Evolutionary conservation across 2,329 filamentous ascomycete species (phyloP).

Genomic region (Venturia nashicola): DNA sequence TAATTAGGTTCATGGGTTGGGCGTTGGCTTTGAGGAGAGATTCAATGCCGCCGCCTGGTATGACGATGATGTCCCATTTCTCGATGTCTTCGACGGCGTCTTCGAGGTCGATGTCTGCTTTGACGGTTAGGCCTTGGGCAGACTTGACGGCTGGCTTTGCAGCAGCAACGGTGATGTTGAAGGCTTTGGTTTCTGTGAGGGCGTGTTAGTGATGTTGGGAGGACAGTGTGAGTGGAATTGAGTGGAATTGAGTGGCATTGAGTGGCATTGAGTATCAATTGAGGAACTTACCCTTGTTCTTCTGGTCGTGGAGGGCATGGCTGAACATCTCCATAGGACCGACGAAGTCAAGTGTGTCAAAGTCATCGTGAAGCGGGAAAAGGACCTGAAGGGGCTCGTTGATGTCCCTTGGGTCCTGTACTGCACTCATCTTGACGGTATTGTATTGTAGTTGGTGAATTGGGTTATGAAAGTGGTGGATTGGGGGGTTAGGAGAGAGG

Average conservation of each 20-base stretch:
- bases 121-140: conserved; percentile 54
- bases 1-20: conserved; percentile 59
- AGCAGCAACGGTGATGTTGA: conserved; percentile 41
- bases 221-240: background rate
- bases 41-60: conserved; percentile 59
- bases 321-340: conserved; percentile 47
- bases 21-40: conserved; percentile 46
- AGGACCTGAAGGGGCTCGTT: conserved; percentile 44
- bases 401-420: conserved; percentile 25
- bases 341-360: conserved; percentile 45
- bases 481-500: conserved; percentile 11
- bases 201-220: conserved; percentile 14
- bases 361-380: conserved; percentile 42
- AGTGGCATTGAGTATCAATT: conserved; percentile 1
- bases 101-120: conserved; percentile 64
- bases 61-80: conserved; percentile 68
- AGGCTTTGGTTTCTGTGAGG: conserved; percentile 35
- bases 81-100: conserved; percentile 61
- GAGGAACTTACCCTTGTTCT: conserved; percentile 22
- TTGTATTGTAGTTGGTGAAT: conserved; percentile 9
- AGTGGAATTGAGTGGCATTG: conserved; percentile 4
- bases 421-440: conserved; percentile 36
- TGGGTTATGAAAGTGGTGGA: background rate
- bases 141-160: conserved; percentile 35
- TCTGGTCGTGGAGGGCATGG: conserved; percentile 40